Evolutionary conservation across 2,329 filamentous ascomycete genomes (phyloP).

Genomic region (Aspergillus niger): DNA sequence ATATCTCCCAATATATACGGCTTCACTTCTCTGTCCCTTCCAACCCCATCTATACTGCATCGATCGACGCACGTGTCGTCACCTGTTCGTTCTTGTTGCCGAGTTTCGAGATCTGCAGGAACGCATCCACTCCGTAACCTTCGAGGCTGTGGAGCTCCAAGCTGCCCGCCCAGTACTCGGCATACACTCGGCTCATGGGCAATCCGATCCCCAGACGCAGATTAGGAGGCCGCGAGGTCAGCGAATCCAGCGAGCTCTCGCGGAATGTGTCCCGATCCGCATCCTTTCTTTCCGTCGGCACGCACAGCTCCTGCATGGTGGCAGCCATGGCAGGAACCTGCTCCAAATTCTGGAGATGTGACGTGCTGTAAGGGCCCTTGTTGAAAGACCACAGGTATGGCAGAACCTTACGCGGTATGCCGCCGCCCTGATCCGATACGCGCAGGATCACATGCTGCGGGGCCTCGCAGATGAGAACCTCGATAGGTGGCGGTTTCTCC

Average conservation of each 20-base stretch:
- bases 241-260: conserved; percentile 71
- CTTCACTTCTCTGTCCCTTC: no score
- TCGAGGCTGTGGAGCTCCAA: conserved; percentile 89
- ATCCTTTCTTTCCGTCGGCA: conserved; percentile 40
- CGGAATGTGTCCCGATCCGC: conserved; percentile 41
- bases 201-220: conserved; percentile 88
- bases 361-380: conserved; percentile 79
- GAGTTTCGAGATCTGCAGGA: conserved; percentile 91
- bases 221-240: conserved; percentile 82
- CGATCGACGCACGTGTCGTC: conserved; percentile 73
- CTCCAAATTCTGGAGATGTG: conserved; percentile 79
- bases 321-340: conserved; percentile 89
- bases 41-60: conserved; percentile 60
- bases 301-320: conserved; percentile 81
- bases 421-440: conserved; percentile 92
- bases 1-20: no score
- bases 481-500: conserved; percentile 72
- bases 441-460: conserved; percentile 94
- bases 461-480: conserved; percentile 92
- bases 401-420: conserved; percentile 79
- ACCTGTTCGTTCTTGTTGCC: conserved; percentile 98
- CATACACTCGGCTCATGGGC: conserved; percentile 90
- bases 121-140: conserved; percentile 93
- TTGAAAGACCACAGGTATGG: conserved; percentile 96
- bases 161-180: conserved; percentile 96